These are phyloP conservation scores for Podospora anserina DNA, from an alignment of 495 filamentous ascomycete genomes.

Conservation along the genomic window DNA sequence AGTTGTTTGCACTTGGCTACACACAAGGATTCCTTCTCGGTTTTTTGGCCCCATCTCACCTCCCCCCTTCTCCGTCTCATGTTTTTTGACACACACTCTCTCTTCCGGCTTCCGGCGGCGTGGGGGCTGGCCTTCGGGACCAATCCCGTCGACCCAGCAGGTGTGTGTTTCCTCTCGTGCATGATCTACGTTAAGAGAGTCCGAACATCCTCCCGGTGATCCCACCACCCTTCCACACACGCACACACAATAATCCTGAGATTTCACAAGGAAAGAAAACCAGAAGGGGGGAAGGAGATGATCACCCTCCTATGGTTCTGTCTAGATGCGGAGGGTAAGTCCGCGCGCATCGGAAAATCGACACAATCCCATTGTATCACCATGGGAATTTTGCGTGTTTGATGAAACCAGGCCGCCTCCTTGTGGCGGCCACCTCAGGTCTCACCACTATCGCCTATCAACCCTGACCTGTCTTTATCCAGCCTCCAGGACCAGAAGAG, in stretches of 20 bases:
- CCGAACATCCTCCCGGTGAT: background rate
- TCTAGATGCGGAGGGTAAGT: background rate
- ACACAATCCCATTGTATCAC: background rate
- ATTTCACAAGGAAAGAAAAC: background rate
- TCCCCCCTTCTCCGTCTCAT: conserved; percentile 14
- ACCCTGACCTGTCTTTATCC: background rate
- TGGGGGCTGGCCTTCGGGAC: background rate
- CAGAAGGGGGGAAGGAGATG: background rate
- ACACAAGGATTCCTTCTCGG: background rate
- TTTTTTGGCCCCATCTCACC: background rate
- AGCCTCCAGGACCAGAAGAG: background rate
- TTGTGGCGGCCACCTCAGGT: background rate
- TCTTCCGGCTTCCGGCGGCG: conserved; percentile 16
- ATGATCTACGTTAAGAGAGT: conserved; percentile 16
- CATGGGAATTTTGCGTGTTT: background rate
- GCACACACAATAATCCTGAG: background rate
- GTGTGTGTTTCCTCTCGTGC: conserved; percentile 24
- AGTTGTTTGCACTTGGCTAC: background rate
- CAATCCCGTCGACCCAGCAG: background rate
- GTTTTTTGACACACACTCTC: conserved; percentile 9
- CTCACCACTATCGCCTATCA: background rate
- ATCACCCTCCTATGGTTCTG: conserved; percentile 4
- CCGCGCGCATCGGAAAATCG: background rate
- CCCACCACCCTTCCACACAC: background rate
- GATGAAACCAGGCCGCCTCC: background rate